Evolutionary conservation across 192 early-diverging fungal species (phyloP).

Genomic region (Oehlia diaphana): DNA sequence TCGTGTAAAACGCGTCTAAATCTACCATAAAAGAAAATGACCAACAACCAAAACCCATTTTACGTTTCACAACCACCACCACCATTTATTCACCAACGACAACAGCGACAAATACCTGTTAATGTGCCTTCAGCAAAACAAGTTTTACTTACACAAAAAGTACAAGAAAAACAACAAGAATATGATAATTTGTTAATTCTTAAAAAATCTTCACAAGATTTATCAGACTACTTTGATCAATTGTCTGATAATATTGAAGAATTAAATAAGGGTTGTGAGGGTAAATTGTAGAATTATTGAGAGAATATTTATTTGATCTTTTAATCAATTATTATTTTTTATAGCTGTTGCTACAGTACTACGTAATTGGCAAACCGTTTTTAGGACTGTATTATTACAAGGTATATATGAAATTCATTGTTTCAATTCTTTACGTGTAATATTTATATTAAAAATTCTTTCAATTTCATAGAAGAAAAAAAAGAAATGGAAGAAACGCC

Average conservation of each 20-base stretch:
- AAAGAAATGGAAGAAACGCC: too few relatives aligned
- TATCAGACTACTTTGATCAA: slow-evolving; percentile 10
- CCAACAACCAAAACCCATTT: too few relatives aligned
- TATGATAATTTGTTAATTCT: slow-evolving; percentile 10
- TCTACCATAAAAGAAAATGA: too few relatives aligned
- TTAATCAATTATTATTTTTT: not conserved
- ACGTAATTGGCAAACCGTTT: slow-evolving; percentile 25
- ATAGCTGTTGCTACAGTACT: slow-evolving; percentile 6
- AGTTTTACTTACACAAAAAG: not conserved
- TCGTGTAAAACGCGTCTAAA: too few relatives aligned
- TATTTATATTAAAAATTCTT: not conserved
- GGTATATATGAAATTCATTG: not conserved
- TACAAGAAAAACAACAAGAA: slow-evolving; percentile 22
- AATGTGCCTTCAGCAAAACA: not conserved
- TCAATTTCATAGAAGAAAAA: slow-evolving; percentile 1
- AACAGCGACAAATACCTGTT: not conserved
- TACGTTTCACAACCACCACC: too few relatives aligned
- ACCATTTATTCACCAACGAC: too few relatives aligned
- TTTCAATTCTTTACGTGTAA: not conserved
- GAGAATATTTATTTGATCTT: too few relatives aligned
- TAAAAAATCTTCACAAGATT: slow-evolving; percentile 7
- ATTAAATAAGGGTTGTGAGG: slow-evolving; percentile 10
- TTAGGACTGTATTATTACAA: not conserved
- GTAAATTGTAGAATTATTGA: not conserved
- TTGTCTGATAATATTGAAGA: slow-evolving; percentile 11